Evolutionary conservation across 108 stramenopile species (phyloP), one percentile per base, ranked within the genome.

Genomic region (Cyclotella choctawhatcheeana): DNA sequence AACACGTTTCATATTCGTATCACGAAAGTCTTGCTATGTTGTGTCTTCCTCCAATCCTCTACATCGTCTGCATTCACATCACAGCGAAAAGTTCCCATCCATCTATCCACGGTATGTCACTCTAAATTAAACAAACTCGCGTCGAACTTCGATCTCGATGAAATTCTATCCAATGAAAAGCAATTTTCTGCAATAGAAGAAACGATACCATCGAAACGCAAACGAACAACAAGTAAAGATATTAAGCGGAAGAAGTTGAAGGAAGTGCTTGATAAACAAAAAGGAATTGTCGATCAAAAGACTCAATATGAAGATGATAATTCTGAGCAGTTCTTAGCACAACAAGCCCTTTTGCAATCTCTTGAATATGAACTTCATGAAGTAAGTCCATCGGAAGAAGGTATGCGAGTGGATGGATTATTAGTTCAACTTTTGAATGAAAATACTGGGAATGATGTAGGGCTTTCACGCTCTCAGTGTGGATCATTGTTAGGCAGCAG

Each of bases 401-500:
- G 80, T 30, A 74, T 65, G 24, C 30, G 80, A 61, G 54, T 81
- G 12, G 80, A 81, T 74, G 73, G 72, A 14, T 34, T 71, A 24
- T 44, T 81, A 13, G 80, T 59, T n/a, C 71, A 81, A 20, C 22
- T 74, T 22, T 64, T 81, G 21, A 81, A 81, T 60, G 56, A 59
- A 27, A 69, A 70, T 14, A 45, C 17, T 30, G 63, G 48, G 48
- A 59, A 14, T 17, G 54, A 70, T 29, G 35, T 58, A 4, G 26
- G 56, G 29, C 69, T 81, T 16, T 81, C 80, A 51, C 80, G 80
- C 32, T 74, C 80, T 31, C 80, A 81, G 70, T 81, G 80, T 60
- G 80, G 73, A 26, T 56, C 64, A 43, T 68, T 81, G 31, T 31
- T 81, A 43, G 69, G 67, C 29, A 69, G 63, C 14, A 52, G 56